These are phyloP conservation scores for Cytospora piceicola DNA, from an alignment of 2,329 filamentous ascomycete genomes.

Conservation along the genomic window DNA sequence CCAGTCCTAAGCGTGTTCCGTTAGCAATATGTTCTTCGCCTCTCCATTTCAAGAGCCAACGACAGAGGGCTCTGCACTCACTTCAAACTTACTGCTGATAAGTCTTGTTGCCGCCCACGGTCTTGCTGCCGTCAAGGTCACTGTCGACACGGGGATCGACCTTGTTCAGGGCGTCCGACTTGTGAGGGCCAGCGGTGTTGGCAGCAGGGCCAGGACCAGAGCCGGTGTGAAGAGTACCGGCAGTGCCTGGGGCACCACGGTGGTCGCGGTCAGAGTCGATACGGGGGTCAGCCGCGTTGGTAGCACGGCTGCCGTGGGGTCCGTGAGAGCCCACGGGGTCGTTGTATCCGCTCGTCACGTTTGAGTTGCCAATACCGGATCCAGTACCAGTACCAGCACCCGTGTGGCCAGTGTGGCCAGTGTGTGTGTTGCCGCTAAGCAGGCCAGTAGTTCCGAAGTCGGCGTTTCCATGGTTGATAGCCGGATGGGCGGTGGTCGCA, in stretches of 20 bases:
- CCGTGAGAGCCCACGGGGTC: slow-evolving; percentile 41
- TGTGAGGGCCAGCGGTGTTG: slow-evolving; percentile 57
- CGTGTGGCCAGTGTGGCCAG: slow-evolving; percentile 34
- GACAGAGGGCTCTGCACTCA: slow-evolving; percentile 21
- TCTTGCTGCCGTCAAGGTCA: slow-evolving; percentile 58
- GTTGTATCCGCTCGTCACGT: slow-evolving; percentile 36
- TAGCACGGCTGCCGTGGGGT: slow-evolving; percentile 39
- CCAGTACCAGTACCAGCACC: slow-evolving; percentile 33
- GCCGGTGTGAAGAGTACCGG: slow-evolving; percentile 29
- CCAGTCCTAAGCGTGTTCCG: not conserved
- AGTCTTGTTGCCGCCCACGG: slow-evolving; percentile 58
- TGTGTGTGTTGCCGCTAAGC: slow-evolving; percentile 8
- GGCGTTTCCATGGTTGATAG: too few relatives aligned
- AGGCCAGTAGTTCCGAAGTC: too few relatives aligned
- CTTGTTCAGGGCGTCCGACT: slow-evolving; percentile 58
- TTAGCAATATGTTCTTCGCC: not conserved
- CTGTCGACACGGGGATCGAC: slow-evolving; percentile 59
- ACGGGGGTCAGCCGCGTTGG: slow-evolving; percentile 45
- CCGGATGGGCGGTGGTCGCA: slow-evolving; percentile 35
- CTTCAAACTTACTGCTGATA: slow-evolving; percentile 46
- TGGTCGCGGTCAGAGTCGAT: slow-evolving; percentile 45
- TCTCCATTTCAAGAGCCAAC: slow-evolving; percentile 35
- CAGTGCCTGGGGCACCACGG: slow-evolving; percentile 33
- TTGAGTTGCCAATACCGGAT: slow-evolving; percentile 28
- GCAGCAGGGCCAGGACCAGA: slow-evolving; percentile 43